A percentile compares a stretch with the other conserved stretches of the same genome.
These are phyloP conservation scores for Trebouxia sp. DNA, from an alignment of 139 green algal genomes.

Conservation along the genomic window DNA sequence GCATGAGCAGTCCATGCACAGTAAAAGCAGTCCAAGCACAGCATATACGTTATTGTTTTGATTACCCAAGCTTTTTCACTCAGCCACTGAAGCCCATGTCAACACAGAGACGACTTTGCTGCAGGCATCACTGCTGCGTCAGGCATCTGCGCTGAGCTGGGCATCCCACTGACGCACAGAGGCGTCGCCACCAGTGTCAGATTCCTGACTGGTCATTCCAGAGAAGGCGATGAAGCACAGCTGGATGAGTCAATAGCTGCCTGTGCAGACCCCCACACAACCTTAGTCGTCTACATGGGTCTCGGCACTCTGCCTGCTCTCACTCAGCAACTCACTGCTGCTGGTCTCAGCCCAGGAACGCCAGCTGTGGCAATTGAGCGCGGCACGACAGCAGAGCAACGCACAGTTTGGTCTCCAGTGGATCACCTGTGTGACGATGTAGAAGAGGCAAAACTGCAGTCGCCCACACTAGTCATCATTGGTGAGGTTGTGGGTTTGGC, in stretches of 20 bases:
- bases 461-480: constrained; percentile 95
- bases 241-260: constrained; percentile 53
- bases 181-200: constrained; percentile 87
- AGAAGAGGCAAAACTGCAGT: constrained; percentile 61
- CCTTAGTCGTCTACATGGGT: constrained; percentile 99
- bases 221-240: constrained; percentile 79
- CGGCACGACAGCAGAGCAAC: constrained; percentile 87
- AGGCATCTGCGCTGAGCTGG: constrained; percentile 83
- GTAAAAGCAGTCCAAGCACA: no score
- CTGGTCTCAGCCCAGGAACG: constrained; percentile 62
- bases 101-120: background rate
- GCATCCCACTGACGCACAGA: constrained; percentile 95
- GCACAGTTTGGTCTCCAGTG: constrained; percentile 76
- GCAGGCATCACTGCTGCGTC: constrained; percentile 65
- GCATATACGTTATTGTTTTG: no score
- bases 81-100: no score
- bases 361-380: constrained; percentile 95
- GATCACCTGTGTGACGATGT: constrained; percentile 54
- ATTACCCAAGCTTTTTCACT: no score
- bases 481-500: constrained; percentile 79
- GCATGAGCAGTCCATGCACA: no score
- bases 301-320: constrained; percentile 85
- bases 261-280: constrained; percentile 84
- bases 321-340: constrained; percentile 58
- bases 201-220: constrained; percentile 91